Percentiles rank a stretch among this genome's conserved stretches.
Conservation (phyloP, 2,329 filamentous ascomycete genomes). For the Chaetothyriales sp. region DNA sequence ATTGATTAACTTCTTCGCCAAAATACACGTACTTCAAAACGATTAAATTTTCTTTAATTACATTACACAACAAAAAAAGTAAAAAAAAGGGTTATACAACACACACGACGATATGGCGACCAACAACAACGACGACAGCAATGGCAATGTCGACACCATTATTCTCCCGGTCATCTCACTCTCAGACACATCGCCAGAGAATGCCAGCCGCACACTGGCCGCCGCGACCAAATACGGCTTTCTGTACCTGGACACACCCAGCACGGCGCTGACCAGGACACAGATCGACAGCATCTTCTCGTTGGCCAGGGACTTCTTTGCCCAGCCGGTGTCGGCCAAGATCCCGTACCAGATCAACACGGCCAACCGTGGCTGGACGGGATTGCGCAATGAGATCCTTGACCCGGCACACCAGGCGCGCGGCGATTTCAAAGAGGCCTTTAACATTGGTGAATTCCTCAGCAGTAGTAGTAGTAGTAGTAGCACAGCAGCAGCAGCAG, state of each 20-base stretch:
- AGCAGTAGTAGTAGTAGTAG: slow-evolving; percentile 44
- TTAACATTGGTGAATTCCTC: slow-evolving; percentile 76
- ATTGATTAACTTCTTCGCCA: too few relatives aligned
- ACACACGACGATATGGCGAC: too few relatives aligned
- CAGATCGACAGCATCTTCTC: slow-evolving; percentile 59
- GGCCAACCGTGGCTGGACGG: slow-evolving; percentile 73
- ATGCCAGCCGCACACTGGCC: slow-evolving; percentile 54
- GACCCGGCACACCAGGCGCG: slow-evolving; percentile 72
- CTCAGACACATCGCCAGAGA: slow-evolving; percentile 42
- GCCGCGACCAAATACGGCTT: slow-evolving; percentile 77
- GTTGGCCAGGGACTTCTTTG: slow-evolving; percentile 40
- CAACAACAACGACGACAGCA: background rate
- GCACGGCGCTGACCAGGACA: slow-evolving; percentile 48
- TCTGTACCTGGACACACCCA: slow-evolving; percentile 68
- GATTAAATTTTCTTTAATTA: too few relatives aligned
- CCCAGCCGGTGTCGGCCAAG: slow-evolving; percentile 23
- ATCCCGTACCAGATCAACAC: slow-evolving; percentile 56
- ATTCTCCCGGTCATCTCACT: slow-evolving; percentile 73
- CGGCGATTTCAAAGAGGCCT: slow-evolving; percentile 82
- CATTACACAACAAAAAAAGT: too few relatives aligned
- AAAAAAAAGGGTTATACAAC: too few relatives aligned
- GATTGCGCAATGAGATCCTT: slow-evolving; percentile 74
- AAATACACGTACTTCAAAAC: too few relatives aligned
- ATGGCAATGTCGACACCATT: slow-evolving; percentile 1
- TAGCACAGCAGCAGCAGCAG: background rate